phyloP scores from a whole-genome alignment of 164 flowering plant genomes.

The Vitis rupestris region DNA sequence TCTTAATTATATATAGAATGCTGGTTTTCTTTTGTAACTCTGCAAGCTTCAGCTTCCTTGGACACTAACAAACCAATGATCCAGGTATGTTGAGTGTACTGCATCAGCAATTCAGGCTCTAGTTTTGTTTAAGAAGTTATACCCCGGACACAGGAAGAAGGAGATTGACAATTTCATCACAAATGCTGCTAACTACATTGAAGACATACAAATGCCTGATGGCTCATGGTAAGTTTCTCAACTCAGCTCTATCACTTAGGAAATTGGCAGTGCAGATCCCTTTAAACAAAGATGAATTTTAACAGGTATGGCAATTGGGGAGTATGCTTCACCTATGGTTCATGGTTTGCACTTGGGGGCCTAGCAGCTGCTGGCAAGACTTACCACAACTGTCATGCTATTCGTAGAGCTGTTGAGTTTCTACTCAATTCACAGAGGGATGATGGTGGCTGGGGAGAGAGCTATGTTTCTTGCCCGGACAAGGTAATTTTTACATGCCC shows the following conservation, averaged over 20 bases:
- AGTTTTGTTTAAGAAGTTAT: conserved; percentile 32
- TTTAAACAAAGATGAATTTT: background rate
- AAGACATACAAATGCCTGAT: conserved; percentile 36
- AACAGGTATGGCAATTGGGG: conserved; percentile 61
- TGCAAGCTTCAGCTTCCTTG: background rate
- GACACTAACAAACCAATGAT: background rate
- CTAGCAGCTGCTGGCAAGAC: conserved; percentile 41
- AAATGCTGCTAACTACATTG: conserved; percentile 31
- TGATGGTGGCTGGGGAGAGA: conserved; percentile 66
- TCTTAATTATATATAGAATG: too few relatives aligned
- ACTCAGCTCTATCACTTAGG: too few relatives aligned
- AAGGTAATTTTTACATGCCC: conserved; percentile 26
- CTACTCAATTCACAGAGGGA: conserved; percentile 34
- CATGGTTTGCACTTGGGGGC: conserved; percentile 46
- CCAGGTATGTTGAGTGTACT: conserved; percentile 37
- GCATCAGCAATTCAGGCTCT: conserved; percentile 39
- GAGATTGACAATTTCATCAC: conserved; percentile 35
- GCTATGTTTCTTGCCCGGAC: conserved; percentile 46
- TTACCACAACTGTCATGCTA: conserved; percentile 31
- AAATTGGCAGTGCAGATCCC: background rate
- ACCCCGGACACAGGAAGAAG: conserved; percentile 45
- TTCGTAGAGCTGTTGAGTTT: conserved; percentile 40
- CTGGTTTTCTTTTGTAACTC: too few relatives aligned
- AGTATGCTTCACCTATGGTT: conserved; percentile 47
- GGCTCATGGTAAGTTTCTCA: conserved; percentile 41